These are phyloP conservation scores for Saururus chinensis DNA, from an alignment of 164 flowering plant species.

Conservation along the genomic window DNA sequence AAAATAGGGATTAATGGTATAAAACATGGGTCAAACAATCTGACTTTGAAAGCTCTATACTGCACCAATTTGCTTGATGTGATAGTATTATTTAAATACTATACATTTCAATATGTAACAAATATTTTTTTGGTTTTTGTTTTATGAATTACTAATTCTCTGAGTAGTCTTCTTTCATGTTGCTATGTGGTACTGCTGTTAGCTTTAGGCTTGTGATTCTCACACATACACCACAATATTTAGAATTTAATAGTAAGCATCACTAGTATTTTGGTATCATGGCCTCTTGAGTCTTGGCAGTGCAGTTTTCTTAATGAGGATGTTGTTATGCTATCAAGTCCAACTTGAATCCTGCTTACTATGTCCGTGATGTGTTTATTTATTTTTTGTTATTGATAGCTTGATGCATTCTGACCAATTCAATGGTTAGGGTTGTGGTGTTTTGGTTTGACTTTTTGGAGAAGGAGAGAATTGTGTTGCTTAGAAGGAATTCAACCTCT, in stretches of 20 bases:
- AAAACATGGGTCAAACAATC: too few relatives aligned
- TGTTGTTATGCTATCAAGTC: neutral
- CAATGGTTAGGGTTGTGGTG: too few relatives aligned
- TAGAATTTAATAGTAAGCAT: neutral
- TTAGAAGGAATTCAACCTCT: too few relatives aligned
- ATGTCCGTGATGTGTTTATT: too few relatives aligned
- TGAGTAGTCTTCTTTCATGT: neutral
- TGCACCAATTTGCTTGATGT: too few relatives aligned
- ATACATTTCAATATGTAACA: neutral
- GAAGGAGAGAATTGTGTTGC: too few relatives aligned
- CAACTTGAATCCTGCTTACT: neutral
- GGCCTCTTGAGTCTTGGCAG: neutral
- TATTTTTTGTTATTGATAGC: too few relatives aligned
- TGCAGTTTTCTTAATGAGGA: neutral
- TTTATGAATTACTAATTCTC: neutral
- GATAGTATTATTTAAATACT: neutral
- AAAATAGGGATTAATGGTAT: too few relatives aligned
- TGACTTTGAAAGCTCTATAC: too few relatives aligned
- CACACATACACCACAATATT: neutral
- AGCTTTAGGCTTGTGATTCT: neutral
- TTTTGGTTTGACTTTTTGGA: too few relatives aligned
- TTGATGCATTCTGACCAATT: too few relatives aligned
- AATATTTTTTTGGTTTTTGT: too few relatives aligned
- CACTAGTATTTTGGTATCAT: neutral
- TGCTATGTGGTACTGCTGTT: neutral